Evolutionary conservation across 2,329 filamentous ascomycete species (phyloP).

Genomic region (Phoma herbarum): DNA sequence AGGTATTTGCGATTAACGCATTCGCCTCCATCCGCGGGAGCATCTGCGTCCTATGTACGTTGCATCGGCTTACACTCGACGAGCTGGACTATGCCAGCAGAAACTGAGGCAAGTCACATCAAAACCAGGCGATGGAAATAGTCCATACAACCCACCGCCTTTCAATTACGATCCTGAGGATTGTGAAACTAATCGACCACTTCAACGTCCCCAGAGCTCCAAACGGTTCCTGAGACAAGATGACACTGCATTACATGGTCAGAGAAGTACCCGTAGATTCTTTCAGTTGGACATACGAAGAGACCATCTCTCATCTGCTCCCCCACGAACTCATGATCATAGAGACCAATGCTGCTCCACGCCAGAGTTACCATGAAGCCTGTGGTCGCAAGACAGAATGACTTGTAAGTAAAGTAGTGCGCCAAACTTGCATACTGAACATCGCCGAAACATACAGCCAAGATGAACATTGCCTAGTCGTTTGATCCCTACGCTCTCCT

Average conservation of each 20-base stretch:
- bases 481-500: background rate
- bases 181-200: too few relatives aligned
- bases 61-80: background rate
- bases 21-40: background rate
- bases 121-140: background rate
- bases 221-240: background rate
- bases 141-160: too few relatives aligned
- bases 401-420: background rate
- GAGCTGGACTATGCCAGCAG: background rate
- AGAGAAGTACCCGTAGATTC: too few relatives aligned
- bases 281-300: background rate
- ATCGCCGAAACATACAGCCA: background rate
- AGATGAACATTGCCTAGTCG: slow-evolving; percentile 2
- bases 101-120: background rate
- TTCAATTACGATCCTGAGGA: too few relatives aligned
- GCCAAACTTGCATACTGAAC: background rate
- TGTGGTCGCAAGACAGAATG: background rate
- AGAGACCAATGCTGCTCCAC: background rate
- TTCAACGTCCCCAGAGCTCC: background rate
- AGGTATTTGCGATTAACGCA: background rate
- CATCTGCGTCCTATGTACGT: background rate
- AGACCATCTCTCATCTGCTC: background rate
- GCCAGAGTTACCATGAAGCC: background rate
- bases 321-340: background rate
- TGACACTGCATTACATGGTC: background rate